Conservation (phyloP, 2,329 filamentous ascomycete species). For the Emydomyces testavorans region DNA sequence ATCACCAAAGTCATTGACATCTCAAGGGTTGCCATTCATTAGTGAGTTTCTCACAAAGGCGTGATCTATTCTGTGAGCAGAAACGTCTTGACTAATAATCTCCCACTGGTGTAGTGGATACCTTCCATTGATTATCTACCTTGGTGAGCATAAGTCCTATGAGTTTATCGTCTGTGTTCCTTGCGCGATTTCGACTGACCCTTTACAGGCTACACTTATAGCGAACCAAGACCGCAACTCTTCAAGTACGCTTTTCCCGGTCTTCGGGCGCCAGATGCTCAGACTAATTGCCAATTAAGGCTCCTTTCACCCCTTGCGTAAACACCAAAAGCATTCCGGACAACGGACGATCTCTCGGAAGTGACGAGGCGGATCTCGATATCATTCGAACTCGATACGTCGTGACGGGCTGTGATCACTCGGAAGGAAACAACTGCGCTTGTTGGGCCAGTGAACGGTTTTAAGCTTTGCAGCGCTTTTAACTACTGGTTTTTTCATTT, state of each 20-base stretch:
- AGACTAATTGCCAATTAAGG: constrained; percentile 20
- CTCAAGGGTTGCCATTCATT: constrained; percentile 87
- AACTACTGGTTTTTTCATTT: constrained; percentile 2
- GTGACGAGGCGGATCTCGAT: not conserved
- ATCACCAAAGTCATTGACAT: constrained; percentile 94
- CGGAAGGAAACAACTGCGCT: not conserved
- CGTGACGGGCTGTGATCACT: not conserved
- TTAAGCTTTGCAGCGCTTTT: constrained; percentile 1
- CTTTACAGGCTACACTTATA: constrained; percentile 72
- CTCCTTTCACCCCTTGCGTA: constrained; percentile 36
- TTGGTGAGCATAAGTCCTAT: constrained; percentile 53
- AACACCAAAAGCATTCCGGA: constrained; percentile 8
- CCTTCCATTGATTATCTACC: constrained; percentile 89
- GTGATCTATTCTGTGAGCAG: not conserved
- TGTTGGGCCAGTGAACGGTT: no score
- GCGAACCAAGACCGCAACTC: constrained; percentile 74
- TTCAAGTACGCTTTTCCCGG: constrained; percentile 47
- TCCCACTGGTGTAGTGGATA: constrained; percentile 61
- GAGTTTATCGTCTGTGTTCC: no score
- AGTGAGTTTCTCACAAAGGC: constrained; percentile 52
- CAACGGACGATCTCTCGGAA: not conserved
- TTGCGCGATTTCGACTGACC: constrained; percentile 8
- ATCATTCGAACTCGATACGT: not conserved
- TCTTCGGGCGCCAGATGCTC: not conserved
- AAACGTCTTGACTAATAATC: not conserved